phyloP scores from a whole-genome alignment of 257 asterid species.

The Leonotis leonurus region DNA sequence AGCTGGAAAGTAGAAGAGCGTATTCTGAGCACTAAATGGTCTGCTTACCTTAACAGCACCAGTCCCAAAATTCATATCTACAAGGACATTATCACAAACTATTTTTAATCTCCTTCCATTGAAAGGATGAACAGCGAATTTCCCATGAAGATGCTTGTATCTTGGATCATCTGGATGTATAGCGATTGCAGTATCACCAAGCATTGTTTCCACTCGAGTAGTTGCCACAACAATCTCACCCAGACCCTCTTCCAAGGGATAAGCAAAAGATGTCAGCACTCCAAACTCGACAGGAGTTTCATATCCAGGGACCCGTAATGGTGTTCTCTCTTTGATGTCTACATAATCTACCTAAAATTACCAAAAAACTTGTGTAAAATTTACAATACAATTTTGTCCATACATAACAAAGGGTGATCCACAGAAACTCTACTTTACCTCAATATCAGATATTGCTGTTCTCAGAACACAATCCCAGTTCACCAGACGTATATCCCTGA shows the following conservation, averaged over 20 bases:
- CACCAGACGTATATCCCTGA: conserved; percentile 83
- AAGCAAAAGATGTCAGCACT: conserved; percentile 88
- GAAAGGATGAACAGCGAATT: conserved; percentile 81
- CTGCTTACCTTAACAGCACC: conserved; percentile 88
- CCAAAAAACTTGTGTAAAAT: conserved; percentile 16
- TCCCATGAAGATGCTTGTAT: conserved; percentile 80
- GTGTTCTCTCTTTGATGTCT: conserved; percentile 73
- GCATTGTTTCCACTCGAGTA: conserved; percentile 92
- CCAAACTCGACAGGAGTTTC: conserved; percentile 83
- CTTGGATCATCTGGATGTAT: conserved; percentile 83
- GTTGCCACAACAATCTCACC: conserved; percentile 97
- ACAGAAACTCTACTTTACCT: conserved; percentile 38
- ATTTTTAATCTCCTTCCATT: conserved; percentile 82
- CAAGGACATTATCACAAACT: conserved; percentile 78
- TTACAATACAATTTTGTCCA: not conserved
- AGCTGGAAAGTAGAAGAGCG: not conserved
- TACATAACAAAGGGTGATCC: conserved; percentile 2
- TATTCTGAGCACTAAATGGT: conserved; percentile 7
- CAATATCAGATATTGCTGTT: conserved; percentile 96
- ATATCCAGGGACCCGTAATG: conserved; percentile 65
- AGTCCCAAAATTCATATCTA: conserved; percentile 88
- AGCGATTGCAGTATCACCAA: conserved; percentile 96
- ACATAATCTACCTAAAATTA: conserved; percentile 63
- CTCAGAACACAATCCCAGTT: conserved; percentile 91
- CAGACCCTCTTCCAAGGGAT: conserved; percentile 75